Conservation (phyloP, 768 basidiomycete genomes). For the Tulasnella sp. region DNA sequence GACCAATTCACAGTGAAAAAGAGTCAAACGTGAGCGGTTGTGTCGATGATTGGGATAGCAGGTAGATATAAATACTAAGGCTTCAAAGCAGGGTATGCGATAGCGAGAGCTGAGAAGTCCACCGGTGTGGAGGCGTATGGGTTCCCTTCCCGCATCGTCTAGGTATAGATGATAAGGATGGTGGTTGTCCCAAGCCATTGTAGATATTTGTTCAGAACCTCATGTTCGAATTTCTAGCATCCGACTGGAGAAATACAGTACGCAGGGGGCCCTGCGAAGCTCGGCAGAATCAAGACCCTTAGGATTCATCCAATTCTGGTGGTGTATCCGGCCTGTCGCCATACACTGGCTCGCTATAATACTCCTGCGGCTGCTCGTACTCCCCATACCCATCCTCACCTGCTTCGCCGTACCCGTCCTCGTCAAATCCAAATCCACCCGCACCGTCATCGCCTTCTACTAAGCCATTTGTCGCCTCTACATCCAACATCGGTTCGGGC, state of each 20-base stretch:
- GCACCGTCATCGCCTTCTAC: too few species aligned
- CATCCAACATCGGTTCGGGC: conserved; percentile 16
- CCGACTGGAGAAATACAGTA: too few species aligned
- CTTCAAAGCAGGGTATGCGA: conserved; percentile 43
- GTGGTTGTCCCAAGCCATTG: too few species aligned
- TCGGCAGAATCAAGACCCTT: too few species aligned
- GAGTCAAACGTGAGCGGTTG: neutral
- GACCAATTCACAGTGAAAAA: neutral
- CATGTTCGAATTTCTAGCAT: too few species aligned
- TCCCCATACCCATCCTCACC: conserved; percentile 26
- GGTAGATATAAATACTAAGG: conserved; percentile 35
- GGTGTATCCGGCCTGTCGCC: conserved; percentile 1
- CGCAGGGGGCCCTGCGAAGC: too few species aligned
- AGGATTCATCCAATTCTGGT: conserved; percentile 4
- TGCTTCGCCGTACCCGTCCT: conserved; percentile 17
- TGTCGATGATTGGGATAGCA: conserved; percentile 14
- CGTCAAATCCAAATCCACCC: conserved; percentile 13
- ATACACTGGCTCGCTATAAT: conserved; percentile 2
- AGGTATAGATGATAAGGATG: too few species aligned
- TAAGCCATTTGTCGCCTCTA: conserved; percentile 16
- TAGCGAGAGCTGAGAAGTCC: conserved; percentile 51
- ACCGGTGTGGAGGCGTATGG: neutral
- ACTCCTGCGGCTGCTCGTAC: conserved; percentile 15
- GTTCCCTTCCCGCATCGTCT: conserved; percentile 4
- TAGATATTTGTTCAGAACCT: too few species aligned